A percentile compares a stretch with the other conserved stretches of the same genome.
These are phyloP conservation scores for Bjerkandera adusta DNA, from an alignment of 1,284 basidiomycete genomes.

Conservation along the genomic window DNA sequence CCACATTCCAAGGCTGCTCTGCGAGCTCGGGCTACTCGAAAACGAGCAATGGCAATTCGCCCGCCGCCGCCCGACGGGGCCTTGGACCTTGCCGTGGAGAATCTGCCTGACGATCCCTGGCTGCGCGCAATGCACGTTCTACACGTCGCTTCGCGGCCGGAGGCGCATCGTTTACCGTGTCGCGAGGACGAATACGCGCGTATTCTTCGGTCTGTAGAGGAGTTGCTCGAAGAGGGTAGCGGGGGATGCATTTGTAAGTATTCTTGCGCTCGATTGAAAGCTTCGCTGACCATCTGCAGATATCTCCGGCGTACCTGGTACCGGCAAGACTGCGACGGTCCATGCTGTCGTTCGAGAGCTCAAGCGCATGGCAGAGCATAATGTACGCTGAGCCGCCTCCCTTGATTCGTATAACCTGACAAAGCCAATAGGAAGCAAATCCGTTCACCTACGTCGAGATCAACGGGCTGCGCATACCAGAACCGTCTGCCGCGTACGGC, in stretches of 20 bases:
- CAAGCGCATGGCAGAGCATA: constrained; percentile 80
- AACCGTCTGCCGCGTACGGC: constrained; percentile 85
- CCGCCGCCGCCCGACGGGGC: constrained; percentile 33
- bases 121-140: constrained; percentile 83
- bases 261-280: neutral
- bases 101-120: constrained; percentile 74
- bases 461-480: constrained; percentile 92
- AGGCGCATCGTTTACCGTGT: constrained; percentile 70
- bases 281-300: constrained; percentile 47
- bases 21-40: constrained; percentile 36
- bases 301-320: constrained; percentile 97
- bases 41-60: constrained; percentile 33
- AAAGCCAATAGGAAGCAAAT: constrained; percentile 68
- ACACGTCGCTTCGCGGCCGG: constrained; percentile 93
- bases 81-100: constrained; percentile 37
- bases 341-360: constrained; percentile 89
- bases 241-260: constrained; percentile 93
- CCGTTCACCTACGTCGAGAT: constrained; percentile 98
- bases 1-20: constrained; percentile 68
- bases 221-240: constrained; percentile 88
- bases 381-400: constrained; percentile 43
- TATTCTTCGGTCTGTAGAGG: constrained; percentile 78
- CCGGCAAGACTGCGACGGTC: constrained; percentile 98
- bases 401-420: neutral
- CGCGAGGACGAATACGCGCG: constrained; percentile 85